phyloP scores from a whole-genome alignment of 75 land plant species.

The Picea glauca region DNA sequence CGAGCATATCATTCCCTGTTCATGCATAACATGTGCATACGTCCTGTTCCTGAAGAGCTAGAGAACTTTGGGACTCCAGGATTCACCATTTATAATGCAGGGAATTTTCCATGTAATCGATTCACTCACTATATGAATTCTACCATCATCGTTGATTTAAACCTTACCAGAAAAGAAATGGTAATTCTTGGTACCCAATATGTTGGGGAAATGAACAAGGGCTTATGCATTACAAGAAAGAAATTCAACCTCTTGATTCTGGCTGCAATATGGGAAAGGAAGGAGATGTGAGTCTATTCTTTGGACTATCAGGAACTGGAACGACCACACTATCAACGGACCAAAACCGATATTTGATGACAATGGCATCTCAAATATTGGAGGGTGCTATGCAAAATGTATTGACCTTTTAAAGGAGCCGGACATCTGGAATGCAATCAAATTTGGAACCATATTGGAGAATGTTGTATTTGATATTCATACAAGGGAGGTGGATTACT shows the following conservation, averaged over 20 bases:
- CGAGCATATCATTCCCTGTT: too few relatives aligned
- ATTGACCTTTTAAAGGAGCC: conserved; percentile 37
- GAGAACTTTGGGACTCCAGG: conserved; percentile 45
- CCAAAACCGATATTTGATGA: conserved; percentile 33
- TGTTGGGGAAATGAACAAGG: conserved; percentile 59
- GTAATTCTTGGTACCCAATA: conserved; percentile 47
- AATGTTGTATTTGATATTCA: conserved; percentile 46
- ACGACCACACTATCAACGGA: conserved; percentile 51
- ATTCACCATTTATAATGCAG: conserved; percentile 14
- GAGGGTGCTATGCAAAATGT: conserved; percentile 48
- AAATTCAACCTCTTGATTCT: conserved; percentile 40
- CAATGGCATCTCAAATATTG: conserved; percentile 47
- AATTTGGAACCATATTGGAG: conserved; percentile 45
- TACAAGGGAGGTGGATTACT: conserved; percentile 33
- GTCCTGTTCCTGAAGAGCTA: conserved; percentile 48
- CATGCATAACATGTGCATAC: conserved; percentile 21
- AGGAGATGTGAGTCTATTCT: conserved; percentile 49
- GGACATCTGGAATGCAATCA: conserved; percentile 54
- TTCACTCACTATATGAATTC: conserved; percentile 51
- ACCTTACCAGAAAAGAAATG: conserved; percentile 38
- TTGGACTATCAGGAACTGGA: conserved; percentile 55
- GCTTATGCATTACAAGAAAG: conserved; percentile 40
- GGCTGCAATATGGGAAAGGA: conserved; percentile 54
- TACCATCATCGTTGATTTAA: conserved; percentile 38
- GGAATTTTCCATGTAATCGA: conserved; percentile 44